phyloP scores from a whole-genome alignment of 108 stramenopile genomes.

The Schizochytrium sp. region DNA sequence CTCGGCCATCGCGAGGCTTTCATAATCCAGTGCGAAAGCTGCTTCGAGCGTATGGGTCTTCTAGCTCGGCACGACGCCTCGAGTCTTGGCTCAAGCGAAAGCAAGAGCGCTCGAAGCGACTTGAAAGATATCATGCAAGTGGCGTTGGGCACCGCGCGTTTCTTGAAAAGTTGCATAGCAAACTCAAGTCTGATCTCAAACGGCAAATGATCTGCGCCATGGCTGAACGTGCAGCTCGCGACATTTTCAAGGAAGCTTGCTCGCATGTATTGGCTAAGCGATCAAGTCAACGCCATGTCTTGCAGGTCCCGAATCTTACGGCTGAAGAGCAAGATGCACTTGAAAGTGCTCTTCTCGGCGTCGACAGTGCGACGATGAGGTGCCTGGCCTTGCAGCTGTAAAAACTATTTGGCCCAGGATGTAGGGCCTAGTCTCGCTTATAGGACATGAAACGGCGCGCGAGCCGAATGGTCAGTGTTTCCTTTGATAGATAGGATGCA shows the following conservation, averaged over 20 bases:
- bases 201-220: neutral
- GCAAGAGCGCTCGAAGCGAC: neutral
- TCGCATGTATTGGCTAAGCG: neutral
- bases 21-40: neutral
- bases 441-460: too few species aligned
- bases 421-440: too few species aligned
- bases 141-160: neutral
- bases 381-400: neutral
- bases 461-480: too few species aligned
- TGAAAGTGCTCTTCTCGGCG: neutral
- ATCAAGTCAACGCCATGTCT: neutral
- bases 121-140: neutral
- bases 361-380: neutral
- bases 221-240: neutral
- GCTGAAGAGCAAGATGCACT: neutral
- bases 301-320: neutral
- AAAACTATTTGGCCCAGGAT: too few species aligned
- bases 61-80: neutral
- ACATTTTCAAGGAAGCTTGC: neutral
- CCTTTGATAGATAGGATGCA: too few species aligned
- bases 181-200: neutral
- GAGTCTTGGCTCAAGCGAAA: neutral
- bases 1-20: neutral
- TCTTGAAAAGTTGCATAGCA: neutral
- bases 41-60: neutral